Conservation (phyloP, 345 rosid genomes). For the Citrus cavaleriei region DNA sequence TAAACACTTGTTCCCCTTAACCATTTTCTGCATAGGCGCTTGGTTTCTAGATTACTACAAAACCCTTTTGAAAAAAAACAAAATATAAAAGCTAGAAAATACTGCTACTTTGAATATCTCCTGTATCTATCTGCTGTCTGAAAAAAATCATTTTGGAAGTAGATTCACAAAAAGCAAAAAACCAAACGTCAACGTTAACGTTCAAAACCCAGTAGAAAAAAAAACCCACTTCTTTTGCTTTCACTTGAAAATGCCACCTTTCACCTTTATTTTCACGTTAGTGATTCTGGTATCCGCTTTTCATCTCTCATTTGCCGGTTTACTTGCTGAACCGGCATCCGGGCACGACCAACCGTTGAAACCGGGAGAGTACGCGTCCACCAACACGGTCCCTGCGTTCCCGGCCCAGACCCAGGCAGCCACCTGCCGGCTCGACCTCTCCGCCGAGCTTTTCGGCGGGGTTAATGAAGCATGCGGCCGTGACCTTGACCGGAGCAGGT, state of each 20-base stretch:
- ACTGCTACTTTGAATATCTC: conserved; percentile 26
- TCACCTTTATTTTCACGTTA: conserved; percentile 19
- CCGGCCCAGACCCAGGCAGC: conserved; percentile 69
- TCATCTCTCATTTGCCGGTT: conserved; percentile 32
- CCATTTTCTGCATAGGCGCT: background rate
- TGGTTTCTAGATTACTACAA: too few species aligned
- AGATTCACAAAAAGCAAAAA: background rate
- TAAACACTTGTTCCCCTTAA: background rate
- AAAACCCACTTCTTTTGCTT: conserved; percentile 14
- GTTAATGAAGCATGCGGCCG: conserved; percentile 84
- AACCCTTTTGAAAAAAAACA: too few species aligned
- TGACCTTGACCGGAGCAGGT: conserved; percentile 85
- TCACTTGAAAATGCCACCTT: conserved; percentile 19
- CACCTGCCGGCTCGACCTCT: conserved; percentile 81
- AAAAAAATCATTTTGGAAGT: background rate
- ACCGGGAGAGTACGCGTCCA: conserved; percentile 29
- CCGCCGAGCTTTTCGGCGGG: conserved; percentile 95
- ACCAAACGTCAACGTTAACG: conserved; percentile 1
- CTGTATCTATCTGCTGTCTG: conserved; percentile 21
- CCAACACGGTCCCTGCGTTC: conserved; percentile 84
- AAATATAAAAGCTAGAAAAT: background rate
- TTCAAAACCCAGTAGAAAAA: conserved; percentile 1
- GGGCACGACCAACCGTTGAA: conserved; percentile 38
- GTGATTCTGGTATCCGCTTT: conserved; percentile 7
- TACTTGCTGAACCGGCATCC: conserved; percentile 57